Evolutionary conservation across 2,329 filamentous ascomycete species (phyloP), one percentile per base, ranked within the genome.

Genomic region (Trichoderma pleuroti): DNA sequence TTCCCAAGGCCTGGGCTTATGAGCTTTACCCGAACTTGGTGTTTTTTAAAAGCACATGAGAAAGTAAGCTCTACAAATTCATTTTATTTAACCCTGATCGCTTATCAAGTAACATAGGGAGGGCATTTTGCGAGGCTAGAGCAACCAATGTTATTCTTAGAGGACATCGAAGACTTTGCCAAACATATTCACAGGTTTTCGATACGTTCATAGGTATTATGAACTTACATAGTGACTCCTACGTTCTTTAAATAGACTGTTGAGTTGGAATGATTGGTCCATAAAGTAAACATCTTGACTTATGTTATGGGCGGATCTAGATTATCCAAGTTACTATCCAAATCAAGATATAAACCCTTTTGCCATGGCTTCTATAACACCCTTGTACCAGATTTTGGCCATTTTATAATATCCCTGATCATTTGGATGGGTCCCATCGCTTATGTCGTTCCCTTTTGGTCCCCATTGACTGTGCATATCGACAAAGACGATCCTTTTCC

Each of bases 331-430:
- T 42, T n/a, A n/a, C 39, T 42, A n/a, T n/a, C 8, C 8, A 42
- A 0, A n/a, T n/a, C n/a, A 42, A 10, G 39, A 42, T 7, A 42
- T n/a, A 12, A 49, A 21, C 10, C 42, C 42, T 1, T 49, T 49
- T 21, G 42, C 18, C 10, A 21, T 49, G n/a, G n/a, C 42, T 1
- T 49, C 42, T 12, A 49, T n/a, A 21, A 81, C 76, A 26, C 77
- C 75, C 0, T 59, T 69, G 66, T 77, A 77, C 80, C 81, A 83
- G 9, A 81, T 71, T 24, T 75, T 74, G 36, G 82, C 82, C 82
- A 84, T 84, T 76, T 83, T 82, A 56, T 74, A 71, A 71, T 83
- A 83, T 5, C 82, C 82, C 0, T 16, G 74, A 36, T 82, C 80
- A 24, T 77, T 75, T 1, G 82, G 83, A 67, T 84, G 83, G 1